Evolutionary conservation across 2,329 filamentous ascomycete species (phyloP), one percentile per base, ranked within the genome.

Genomic region (Colletotrichum sp.): DNA sequence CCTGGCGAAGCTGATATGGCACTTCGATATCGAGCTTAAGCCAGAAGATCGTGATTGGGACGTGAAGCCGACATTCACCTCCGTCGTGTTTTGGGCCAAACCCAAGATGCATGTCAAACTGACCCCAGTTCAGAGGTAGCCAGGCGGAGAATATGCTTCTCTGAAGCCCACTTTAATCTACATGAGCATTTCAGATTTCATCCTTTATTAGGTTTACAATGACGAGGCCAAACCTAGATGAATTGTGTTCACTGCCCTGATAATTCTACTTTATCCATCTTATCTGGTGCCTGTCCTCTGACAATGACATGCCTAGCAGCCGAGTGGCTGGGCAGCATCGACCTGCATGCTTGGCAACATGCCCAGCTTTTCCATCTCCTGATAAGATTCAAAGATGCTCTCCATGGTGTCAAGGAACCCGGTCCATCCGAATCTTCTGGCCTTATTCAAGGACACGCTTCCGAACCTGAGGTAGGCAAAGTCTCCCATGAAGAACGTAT

Each of bases 1-100:
- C 57, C 77, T 90, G 8, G 83, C 85, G 0, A 83, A 83, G 2
- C 74, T 90, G 11, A 75, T 90, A 1, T 89, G 82, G 78, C 86
- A 86, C 64, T 90, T 89, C 76, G 87, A 90, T 70, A 69, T 88
- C 69, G 77, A 79, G 36, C 79, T 87, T 21, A 80, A 80, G 2
- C 79, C 84, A 3, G 78, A 81, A 31, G 61, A 64, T 16, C 61
- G 61, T 43, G 61, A 64, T 18, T 64, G 61, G 61, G 61, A 64
- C 21, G 61, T 31, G 21, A 64, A n/a, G 21, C 61, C 61, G 29
- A 29, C 1, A 24, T 64, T 64, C 31, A 43, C 33, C n/a, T 64
- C 61, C 21, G 61, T 64, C 29, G 61, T 64, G 6, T 64, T 64
- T 15, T 64, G 61, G 61, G 61, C 61, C 36, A 64, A 64, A 6